Conservation (phyloP, 2,329 filamentous ascomycete species). For the Botrytis cinerea region DNA sequence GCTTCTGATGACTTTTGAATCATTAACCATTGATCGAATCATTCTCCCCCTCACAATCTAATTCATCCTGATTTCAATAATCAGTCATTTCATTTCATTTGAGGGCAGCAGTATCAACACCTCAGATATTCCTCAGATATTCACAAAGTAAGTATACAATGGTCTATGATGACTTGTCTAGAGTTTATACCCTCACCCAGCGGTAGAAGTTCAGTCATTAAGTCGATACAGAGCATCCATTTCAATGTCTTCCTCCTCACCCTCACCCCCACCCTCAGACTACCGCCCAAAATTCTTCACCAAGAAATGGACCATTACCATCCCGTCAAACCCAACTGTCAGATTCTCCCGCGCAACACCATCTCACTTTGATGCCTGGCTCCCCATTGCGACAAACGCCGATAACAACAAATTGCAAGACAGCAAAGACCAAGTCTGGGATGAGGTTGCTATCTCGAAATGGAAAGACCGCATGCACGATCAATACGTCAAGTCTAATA, state of each 20-base stretch:
- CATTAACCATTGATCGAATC: not conserved
- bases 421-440: not conserved
- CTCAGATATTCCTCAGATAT: not conserved
- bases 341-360: slow-evolving; percentile 3
- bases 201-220: not conserved
- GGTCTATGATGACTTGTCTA: not conserved
- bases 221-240: not conserved
- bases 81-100: not conserved
- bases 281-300: not conserved
- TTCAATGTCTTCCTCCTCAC: not conserved
- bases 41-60: not conserved
- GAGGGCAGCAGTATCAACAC: not conserved
- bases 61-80: not conserved
- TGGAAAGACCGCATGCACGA: not conserved
- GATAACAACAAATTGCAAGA: slow-evolving; percentile 5
- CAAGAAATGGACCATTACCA: not conserved
- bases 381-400: not conserved
- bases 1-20: not conserved
- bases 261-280: not conserved
- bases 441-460: not conserved
- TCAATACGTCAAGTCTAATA: not conserved
- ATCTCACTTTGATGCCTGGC: not conserved
- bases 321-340: not conserved
- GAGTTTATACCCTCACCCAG: not conserved
- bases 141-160: not conserved